These are phyloP conservation scores for Trichoderma breve DNA, from an alignment of 2,329 filamentous ascomycete species.

Conservation along the genomic window DNA sequence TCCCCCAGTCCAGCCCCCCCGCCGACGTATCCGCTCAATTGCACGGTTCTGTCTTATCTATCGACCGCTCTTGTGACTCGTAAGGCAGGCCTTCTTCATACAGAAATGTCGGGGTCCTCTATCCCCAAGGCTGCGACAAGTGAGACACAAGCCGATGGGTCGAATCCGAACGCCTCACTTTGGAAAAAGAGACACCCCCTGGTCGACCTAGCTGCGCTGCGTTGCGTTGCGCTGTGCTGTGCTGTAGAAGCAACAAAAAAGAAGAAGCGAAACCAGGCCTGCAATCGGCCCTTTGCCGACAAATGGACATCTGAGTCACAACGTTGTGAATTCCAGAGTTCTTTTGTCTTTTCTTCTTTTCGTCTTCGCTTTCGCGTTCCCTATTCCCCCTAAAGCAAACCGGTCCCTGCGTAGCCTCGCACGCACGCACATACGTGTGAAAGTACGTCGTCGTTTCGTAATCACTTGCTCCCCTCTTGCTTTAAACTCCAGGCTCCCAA, in stretches of 20 bases:
- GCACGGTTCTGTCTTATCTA: conserved; percentile 1
- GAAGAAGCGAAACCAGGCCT: neutral
- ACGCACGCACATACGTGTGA: neutral
- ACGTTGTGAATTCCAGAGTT: neutral
- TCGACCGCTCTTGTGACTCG: conserved; percentile 6
- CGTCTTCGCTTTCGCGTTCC: neutral
- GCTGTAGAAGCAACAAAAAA: neutral
- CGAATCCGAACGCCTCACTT: neutral
- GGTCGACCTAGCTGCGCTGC: neutral
- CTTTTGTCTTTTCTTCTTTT: neutral
- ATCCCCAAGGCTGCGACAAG: conserved; percentile 6
- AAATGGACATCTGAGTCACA: neutral
- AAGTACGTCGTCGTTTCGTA: conserved; percentile 16
- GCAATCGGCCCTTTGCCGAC: conserved; percentile 10
- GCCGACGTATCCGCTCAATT: neutral
- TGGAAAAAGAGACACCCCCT: neutral
- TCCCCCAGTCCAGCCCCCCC: neutral
- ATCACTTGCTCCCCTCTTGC: neutral
- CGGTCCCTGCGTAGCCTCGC: neutral
- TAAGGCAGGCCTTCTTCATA: neutral
- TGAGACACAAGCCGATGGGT: neutral
- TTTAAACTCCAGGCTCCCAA: conserved; percentile 8
- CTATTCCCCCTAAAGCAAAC: neutral
- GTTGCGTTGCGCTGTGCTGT: neutral
- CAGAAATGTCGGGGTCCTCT: conserved; percentile 9